A percentile compares a stretch with the other conserved stretches of the same genome.
Evolutionary conservation across 495 filamentous ascomycete species (phyloP).

Genomic region (Aspergillus sparsus): DNA sequence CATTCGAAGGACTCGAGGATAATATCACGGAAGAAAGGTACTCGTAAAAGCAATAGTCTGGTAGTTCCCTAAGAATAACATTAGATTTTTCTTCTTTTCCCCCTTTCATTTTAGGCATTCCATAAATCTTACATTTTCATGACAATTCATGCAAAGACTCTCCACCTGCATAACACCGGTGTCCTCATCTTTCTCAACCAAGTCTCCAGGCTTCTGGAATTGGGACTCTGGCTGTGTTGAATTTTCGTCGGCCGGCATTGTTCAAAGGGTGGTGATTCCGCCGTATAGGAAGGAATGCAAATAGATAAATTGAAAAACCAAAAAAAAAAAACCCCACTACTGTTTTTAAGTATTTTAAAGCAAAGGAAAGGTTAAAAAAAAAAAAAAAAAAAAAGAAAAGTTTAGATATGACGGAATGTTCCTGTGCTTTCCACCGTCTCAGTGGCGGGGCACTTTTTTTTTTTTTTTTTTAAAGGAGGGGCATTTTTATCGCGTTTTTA

Average conservation of each 20-base stretch:
- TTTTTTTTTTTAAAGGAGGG: slow-evolving; percentile 23
- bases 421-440: slow-evolving; percentile 38
- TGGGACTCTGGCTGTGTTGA: slow-evolving; percentile 32
- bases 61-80: slow-evolving; percentile 66
- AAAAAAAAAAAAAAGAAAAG: slow-evolving; percentile 27
- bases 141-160: slow-evolving; percentile 82
- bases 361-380: slow-evolving; percentile 20
- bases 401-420: slow-evolving; percentile 39
- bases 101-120: background rate
- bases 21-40: slow-evolving; percentile 95
- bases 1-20: slow-evolving; percentile 97
- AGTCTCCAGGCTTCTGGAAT: slow-evolving; percentile 47
- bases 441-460: slow-evolving; percentile 38
- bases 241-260: slow-evolving; percentile 38
- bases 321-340: slow-evolving; percentile 12
- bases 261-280: slow-evolving; percentile 7
- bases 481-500: slow-evolving; percentile 20
- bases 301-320: slow-evolving; percentile 2
- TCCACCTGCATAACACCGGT: slow-evolving; percentile 54
- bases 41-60: slow-evolving; percentile 80
- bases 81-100: slow-evolving; percentile 2
- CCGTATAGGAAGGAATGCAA: background rate
- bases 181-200: slow-evolving; percentile 48
- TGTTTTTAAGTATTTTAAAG: background rate
- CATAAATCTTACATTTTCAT: slow-evolving; percentile 71